Base-by-base conservation (phyloP, 2,329 filamentous ascomycete species). In the Monilinia fructicola region DNA sequence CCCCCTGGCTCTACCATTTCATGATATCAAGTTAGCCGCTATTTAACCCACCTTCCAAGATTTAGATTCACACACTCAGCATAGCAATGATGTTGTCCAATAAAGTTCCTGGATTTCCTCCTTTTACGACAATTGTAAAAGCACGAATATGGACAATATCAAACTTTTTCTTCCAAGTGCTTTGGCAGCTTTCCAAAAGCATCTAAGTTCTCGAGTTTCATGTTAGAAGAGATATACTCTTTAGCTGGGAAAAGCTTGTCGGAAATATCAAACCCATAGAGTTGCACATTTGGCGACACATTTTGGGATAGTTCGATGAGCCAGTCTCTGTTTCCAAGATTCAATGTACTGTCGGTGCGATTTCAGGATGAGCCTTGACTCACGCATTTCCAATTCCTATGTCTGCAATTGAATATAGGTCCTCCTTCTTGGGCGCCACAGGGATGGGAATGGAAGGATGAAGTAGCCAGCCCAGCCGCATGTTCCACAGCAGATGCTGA, bases 211-310 rank as follows among this genome's bases (percentile, higher is more conserved):
- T 26, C 35, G 18, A 56, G 12, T 4, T 7, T 28, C 54, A 56
- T 56, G n/a, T 56, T 42, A 9, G 38, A 42, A 5, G 23, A 16
- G 7, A 56, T 14, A 46, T 46, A 46, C 31, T 31, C 18, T 28
- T 58, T 46, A 12, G 10, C 55, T 31, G 55, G 40, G 21, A 58
- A 46, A n/a, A 31, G n/a, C 10, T 46, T 18, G 9, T 10, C 21
- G 18, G 55, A 46, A 9, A 58, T 46, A 28, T 31, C 55, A 11
- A 58, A 58, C 18, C 55, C 55, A 46, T n/a, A 23, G 18, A 44
- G 23, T n/a, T 31, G 10, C 3, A n/a, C 10, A 14, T 46, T 31
- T 4, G 26, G 16, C 6, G 40, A 46, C 16, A 31, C 55, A 3
- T 31, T 46, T 11, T 14, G 40, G 2, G 40, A 58, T 10, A 58